A percentile compares a stretch with the other conserved stretches of the same genome.
Conservation (phyloP, 108 stramenopile species). For the Pseudonitzschia pungens region DNA sequence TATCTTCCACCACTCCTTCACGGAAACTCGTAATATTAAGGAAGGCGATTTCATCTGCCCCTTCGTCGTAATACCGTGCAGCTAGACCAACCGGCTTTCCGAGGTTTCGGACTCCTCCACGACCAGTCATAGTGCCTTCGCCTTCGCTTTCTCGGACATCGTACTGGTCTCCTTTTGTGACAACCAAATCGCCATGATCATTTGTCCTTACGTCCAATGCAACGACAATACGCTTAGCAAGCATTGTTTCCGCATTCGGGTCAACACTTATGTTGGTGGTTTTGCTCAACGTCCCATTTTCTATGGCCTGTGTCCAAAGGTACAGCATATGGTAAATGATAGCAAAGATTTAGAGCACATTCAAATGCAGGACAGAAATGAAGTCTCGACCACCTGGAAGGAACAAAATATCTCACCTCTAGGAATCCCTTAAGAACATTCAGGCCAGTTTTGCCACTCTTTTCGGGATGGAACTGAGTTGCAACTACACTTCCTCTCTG, state of each 20-base stretch:
- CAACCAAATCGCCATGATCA: slow-evolving; percentile 96
- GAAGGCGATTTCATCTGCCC: slow-evolving; percentile 97
- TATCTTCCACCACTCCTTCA: slow-evolving; percentile 93
- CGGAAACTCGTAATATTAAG: slow-evolving; percentile 97
- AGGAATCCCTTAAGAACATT: slow-evolving; percentile 86
- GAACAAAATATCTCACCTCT: slow-evolving; percentile 44
- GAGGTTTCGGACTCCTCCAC: slow-evolving; percentile 95
- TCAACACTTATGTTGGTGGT: slow-evolving; percentile 52
- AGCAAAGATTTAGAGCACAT: not conserved
- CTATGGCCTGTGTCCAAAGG: slow-evolving; percentile 55
- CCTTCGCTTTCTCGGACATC: slow-evolving; percentile 93
- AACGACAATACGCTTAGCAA: slow-evolving; percentile 90
- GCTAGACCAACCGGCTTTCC: slow-evolving; percentile 95
- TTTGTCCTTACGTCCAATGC: slow-evolving; percentile 96
- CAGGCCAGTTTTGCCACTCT: slow-evolving; percentile 90
- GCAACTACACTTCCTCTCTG: slow-evolving; percentile 92
- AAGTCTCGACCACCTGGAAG: not conserved
- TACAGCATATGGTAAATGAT: not conserved
- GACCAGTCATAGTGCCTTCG: slow-evolving; percentile 52
- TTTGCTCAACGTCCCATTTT: slow-evolving; percentile 65
- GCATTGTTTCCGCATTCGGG: slow-evolving; percentile 48
- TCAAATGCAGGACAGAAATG: not conserved
- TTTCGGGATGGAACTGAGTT: slow-evolving; percentile 99
- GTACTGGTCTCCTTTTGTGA: slow-evolving; percentile 99
- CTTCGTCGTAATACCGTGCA: slow-evolving; percentile 92